Evolutionary conservation across 345 rosid genomes (phyloP), one percentile per base, ranked within the genome.

Genomic region (Xanthoceras sorbifolium): DNA sequence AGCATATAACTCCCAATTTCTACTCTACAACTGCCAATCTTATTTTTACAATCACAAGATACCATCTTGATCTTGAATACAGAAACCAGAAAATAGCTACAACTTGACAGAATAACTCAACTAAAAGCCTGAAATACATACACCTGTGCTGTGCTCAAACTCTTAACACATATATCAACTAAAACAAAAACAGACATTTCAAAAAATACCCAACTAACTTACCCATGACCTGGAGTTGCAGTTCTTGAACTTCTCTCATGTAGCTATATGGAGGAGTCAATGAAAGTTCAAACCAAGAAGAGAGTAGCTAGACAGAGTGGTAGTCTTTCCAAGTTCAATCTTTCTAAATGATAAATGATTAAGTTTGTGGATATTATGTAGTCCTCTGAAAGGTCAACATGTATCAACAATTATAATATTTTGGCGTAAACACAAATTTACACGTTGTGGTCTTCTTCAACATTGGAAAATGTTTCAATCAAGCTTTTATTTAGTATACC

Each of bases 191-290:
- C 20, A 80, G 34, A 28, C 25, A 1, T 5, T 64, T 36, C 17
- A 29, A 18, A 26, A 72, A 71, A 40, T n/a, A 55, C 40, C 12
- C 60, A 55, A 5, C 42, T 64, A 20, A 75, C 77, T 65, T 76
- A 76, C 79, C 70, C 22, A 34, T 71, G 59, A 76, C 54, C 28
- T 66, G 80, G 48, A 66, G 80, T 50, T 60, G 80, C 74, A 48
- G 68, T 72, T 77, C 82, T 77, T 74, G 55, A 77, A 69, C 62
- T 40, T 79, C 82, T 77, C 57, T 76, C 87, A 84, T 82, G 20
- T 6, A 31, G 32, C 50, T 48, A n/a, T 38, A 31, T 6, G 57
- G 11, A 42, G 9, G 9, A 50, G 48, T 44, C n/a, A 36, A 15
- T 29, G 25, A 28, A 34, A 55, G 10, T 14, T 4, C 11, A 9